A percentile compares a stretch with the other conserved stretches of the same genome.
These are phyloP conservation scores for Globisporangium paddicum DNA, from an alignment of 352 stramenopile genomes.

Conservation along the genomic window DNA sequence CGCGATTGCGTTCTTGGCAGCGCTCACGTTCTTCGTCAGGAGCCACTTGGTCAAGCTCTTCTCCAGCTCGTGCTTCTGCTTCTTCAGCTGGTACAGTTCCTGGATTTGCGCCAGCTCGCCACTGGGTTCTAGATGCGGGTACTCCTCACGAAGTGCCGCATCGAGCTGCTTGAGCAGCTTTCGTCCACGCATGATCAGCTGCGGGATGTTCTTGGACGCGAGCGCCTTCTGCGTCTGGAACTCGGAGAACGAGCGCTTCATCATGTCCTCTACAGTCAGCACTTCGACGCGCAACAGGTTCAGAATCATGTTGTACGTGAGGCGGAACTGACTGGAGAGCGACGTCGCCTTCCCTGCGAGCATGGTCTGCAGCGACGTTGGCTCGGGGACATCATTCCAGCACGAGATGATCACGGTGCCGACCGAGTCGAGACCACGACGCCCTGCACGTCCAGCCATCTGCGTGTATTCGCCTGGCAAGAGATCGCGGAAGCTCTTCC, in stretches of 20 bases:
- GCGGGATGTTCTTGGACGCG: constrained; percentile 69
- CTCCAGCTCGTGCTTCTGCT: constrained; percentile 63
- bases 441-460: constrained; percentile 97
- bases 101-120: constrained; percentile 59
- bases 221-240: constrained; percentile 92
- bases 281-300: constrained; percentile 92
- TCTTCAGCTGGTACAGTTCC: constrained; percentile 66
- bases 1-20: constrained; percentile 55
- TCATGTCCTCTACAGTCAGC: constrained; percentile 93
- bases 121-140: constrained; percentile 49
- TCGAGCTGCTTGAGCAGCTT: constrained; percentile 48
- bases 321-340: constrained; percentile 95
- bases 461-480: constrained; percentile 90
- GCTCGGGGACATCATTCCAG: constrained; percentile 97
- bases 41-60: constrained; percentile 72
- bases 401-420: constrained; percentile 98
- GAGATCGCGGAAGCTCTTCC: constrained; percentile 88
- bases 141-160: constrained; percentile 45
- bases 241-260: constrained; percentile 96
- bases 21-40: constrained; percentile 58
- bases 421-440: constrained; percentile 95
- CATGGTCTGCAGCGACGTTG: constrained; percentile 90
- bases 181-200: constrained; percentile 65
- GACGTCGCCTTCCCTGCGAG: constrained; percentile 94
- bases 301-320: constrained; percentile 99